phyloP scores from a whole-genome alignment of 129 eudicot genomes.

The Oenanthe sinensis region DNA sequence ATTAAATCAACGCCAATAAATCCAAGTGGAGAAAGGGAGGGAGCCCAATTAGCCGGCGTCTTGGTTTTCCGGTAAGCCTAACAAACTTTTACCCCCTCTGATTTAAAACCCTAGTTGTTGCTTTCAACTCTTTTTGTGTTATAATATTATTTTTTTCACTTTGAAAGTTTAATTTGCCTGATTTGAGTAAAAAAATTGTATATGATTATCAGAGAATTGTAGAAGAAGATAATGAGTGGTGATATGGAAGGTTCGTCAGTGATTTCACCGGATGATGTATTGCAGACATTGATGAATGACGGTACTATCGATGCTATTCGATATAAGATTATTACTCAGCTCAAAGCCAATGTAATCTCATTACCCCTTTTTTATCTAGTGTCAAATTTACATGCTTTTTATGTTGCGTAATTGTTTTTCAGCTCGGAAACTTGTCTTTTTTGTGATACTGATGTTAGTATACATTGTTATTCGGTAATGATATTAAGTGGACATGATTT shows the following conservation, averaged over 20 bases:
- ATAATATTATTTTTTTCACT: neutral
- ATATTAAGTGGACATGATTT: no score
- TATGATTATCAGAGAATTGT: neutral
- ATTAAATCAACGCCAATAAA: no score
- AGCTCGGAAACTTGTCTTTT: no score
- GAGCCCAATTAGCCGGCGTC: no score
- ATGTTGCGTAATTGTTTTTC: neutral
- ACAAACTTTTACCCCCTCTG: no score
- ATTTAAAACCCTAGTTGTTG: no score
- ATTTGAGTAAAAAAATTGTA: neutral
- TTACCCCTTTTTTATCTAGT: neutral
- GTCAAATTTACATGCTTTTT: neutral
- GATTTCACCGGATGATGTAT: slow-evolving; percentile 81
- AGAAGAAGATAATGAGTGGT: neutral
- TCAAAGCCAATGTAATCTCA: slow-evolving; percentile 69
- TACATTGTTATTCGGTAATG: no score
- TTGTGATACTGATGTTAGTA: no score
- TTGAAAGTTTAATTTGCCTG: no score
- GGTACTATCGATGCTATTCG: slow-evolving; percentile 82
- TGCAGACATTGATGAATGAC: slow-evolving; percentile 86
- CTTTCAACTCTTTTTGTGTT: neutral
- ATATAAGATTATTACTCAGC: slow-evolving; percentile 75
- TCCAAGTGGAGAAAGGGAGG: no score
- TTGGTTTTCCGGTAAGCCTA: no score
- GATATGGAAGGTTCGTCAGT: slow-evolving; percentile 51